phyloP scores from a whole-genome alignment of 345 rosid genomes.

The Euclidium syriacum region DNA sequence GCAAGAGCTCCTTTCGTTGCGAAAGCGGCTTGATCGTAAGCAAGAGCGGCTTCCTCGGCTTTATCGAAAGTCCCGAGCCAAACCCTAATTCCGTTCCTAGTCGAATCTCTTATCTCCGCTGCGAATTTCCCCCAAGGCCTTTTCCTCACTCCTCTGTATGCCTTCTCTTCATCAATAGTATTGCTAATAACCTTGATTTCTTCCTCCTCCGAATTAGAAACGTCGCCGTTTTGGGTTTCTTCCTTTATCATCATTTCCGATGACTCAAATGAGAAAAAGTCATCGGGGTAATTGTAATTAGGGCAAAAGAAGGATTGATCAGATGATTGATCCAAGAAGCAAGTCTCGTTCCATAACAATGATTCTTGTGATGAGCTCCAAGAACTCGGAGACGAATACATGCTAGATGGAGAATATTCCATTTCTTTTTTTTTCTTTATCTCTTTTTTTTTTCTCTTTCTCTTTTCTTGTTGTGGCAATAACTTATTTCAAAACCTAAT shows the following conservation, averaged over 20 bases:
- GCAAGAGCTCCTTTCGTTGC: conserved; percentile 51
- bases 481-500: conserved; percentile 18
- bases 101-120: conserved; percentile 74
- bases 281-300: conserved; percentile 37
- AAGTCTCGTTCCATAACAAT: conserved; percentile 37
- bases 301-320: conserved; percentile 33
- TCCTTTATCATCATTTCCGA: conserved; percentile 32
- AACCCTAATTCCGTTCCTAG: conserved; percentile 55
- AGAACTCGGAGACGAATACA: conserved; percentile 30
- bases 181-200: conserved; percentile 36
- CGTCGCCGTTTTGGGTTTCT: conserved; percentile 19
- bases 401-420: conserved; percentile 29
- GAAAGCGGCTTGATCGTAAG: conserved; percentile 79
- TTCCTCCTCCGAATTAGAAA: conserved; percentile 27
- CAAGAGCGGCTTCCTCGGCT: conserved; percentile 69
- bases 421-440: background rate
- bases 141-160: conserved; percentile 62
- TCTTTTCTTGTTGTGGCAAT: conserved; percentile 15
- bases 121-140: conserved; percentile 79
- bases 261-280: conserved; percentile 33
- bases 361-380: conserved; percentile 40
- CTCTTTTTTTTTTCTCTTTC: background rate
- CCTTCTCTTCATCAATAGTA: conserved; percentile 30
- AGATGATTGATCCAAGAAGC: conserved; percentile 24
- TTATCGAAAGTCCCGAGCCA: conserved; percentile 77